Evolutionary conservation across 2,329 filamentous ascomycete genomes (phyloP).

Genomic region (Chaetoscypha palmicola): DNA sequence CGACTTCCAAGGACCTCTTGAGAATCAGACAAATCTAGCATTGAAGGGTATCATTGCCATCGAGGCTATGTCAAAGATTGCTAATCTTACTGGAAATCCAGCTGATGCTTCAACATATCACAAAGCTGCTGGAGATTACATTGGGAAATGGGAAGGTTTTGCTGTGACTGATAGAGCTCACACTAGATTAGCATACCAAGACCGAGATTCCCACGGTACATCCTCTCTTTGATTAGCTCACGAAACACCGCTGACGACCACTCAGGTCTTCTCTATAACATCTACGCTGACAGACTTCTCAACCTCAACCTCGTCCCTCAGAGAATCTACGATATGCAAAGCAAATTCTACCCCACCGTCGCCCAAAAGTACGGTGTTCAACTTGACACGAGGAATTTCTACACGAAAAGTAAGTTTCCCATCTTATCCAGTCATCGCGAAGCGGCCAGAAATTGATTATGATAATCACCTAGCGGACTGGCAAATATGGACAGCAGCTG

Average conservation of each 20-base stretch:
- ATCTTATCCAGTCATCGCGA: too few species aligned
- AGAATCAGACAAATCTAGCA: conserved; percentile 74
- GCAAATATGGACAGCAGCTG: conserved; percentile 78
- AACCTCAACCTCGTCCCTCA: conserved; percentile 71
- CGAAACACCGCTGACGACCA: background rate
- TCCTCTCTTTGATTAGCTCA: background rate
- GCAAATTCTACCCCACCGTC: conserved; percentile 65
- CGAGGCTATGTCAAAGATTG: conserved; percentile 69
- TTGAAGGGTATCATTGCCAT: conserved; percentile 81
- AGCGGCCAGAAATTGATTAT: background rate
- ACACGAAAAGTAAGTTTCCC: conserved; percentile 61
- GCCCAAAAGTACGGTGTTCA: conserved; percentile 71
- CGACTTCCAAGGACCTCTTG: conserved; percentile 73
- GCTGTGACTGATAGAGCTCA: conserved; percentile 59
- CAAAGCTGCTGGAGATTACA: conserved; percentile 58
- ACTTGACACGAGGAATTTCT: conserved; percentile 72
- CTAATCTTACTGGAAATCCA: conserved; percentile 51
- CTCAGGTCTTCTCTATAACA: conserved; percentile 59
- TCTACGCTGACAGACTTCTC: conserved; percentile 73
- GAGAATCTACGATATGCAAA: conserved; percentile 71
- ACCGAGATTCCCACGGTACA: conserved; percentile 38
- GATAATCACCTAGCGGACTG: conserved; percentile 48
- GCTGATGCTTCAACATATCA: conserved; percentile 53
- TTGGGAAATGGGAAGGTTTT: conserved; percentile 64
- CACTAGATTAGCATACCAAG: conserved; percentile 73